These are phyloP conservation scores for Citrullus colocynthis DNA, from an alignment of 306 rosid genomes.

Conservation along the genomic window DNA sequence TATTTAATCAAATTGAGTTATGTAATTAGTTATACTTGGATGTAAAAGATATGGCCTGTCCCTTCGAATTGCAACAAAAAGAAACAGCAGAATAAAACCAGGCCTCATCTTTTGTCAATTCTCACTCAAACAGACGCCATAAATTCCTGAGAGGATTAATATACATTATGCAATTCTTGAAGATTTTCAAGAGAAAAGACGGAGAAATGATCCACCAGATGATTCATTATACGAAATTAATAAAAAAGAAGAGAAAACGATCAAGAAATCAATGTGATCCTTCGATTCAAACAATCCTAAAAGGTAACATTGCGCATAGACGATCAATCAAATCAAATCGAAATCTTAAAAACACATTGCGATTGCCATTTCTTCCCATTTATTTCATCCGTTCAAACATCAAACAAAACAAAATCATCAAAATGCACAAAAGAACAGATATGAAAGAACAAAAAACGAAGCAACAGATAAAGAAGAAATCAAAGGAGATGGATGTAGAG, in stretches of 20 bases:
- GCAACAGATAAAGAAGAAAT: background rate
- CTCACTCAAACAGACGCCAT: background rate
- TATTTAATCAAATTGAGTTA: background rate
- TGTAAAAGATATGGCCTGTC: background rate
- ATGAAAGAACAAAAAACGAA: background rate
- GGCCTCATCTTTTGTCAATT: background rate
- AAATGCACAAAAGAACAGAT: background rate
- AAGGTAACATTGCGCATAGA: background rate
- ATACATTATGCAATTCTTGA: background rate
- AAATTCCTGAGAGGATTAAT: too few relatives aligned
- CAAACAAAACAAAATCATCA: background rate
- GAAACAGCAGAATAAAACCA: background rate
- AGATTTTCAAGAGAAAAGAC: background rate
- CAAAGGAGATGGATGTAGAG: background rate
- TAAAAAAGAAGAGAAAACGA: background rate
- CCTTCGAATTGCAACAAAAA: background rate
- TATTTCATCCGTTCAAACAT: background rate
- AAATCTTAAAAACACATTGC: background rate
- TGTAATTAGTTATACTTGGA: background rate
- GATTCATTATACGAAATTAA: background rate
- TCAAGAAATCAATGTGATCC: background rate
- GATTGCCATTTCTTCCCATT: background rate
- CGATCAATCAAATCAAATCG: background rate
- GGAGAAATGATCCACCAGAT: background rate
- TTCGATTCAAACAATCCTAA: background rate